Percentiles rank a stretch among this genome's conserved stretches.
These are phyloP conservation scores for Aspergillus eucalypticola DNA, from an alignment of 2,329 filamentous ascomycete genomes.

Conservation along the genomic window DNA sequence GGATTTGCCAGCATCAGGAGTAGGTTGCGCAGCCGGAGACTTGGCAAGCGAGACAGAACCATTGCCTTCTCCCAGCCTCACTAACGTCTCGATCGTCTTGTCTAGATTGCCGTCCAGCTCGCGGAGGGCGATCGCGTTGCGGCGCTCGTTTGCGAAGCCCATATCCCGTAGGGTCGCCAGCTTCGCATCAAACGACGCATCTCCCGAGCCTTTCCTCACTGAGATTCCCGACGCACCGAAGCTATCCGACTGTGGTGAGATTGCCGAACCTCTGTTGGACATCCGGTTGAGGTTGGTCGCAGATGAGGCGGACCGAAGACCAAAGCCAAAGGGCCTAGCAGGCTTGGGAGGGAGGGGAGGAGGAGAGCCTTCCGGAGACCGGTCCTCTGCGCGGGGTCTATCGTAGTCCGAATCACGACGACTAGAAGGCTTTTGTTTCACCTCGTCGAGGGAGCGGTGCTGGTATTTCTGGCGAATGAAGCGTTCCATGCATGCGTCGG, in stretches of 20 bases:
- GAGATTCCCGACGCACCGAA: constrained; percentile 2
- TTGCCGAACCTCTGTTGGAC: constrained; percentile 46
- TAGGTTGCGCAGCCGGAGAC: constrained; percentile 50
- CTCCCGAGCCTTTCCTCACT: constrained; percentile 20
- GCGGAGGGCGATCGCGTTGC: constrained; percentile 79
- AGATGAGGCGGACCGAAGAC: constrained; percentile 68
- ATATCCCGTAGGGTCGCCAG: constrained; percentile 77
- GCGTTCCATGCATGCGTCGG: constrained; percentile 89
- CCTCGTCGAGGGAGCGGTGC: constrained; percentile 57
- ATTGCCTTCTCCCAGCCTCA: constrained; percentile 71
- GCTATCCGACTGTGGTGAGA: constrained; percentile 27
- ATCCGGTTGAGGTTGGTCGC: constrained; percentile 64
- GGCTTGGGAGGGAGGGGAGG: constrained; percentile 62
- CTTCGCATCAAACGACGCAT: constrained; percentile 66
- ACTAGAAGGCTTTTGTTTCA: constrained; percentile 47
- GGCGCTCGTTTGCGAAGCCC: constrained; percentile 83
- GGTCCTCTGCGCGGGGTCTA: constrained; percentile 14
- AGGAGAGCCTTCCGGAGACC: constrained; percentile 55
- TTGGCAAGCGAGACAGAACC: constrained; percentile 55
- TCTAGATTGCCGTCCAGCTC: constrained; percentile 83
- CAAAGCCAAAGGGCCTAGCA: constrained; percentile 62
- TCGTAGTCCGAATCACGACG: constrained; percentile 60
- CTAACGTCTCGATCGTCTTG: constrained; percentile 78
- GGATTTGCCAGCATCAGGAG: constrained; percentile 38
- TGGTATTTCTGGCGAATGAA: constrained; percentile 96